Conservation (phyloP, 768 basidiomycete genomes). For the Candolleomyces efflorescens region DNA sequence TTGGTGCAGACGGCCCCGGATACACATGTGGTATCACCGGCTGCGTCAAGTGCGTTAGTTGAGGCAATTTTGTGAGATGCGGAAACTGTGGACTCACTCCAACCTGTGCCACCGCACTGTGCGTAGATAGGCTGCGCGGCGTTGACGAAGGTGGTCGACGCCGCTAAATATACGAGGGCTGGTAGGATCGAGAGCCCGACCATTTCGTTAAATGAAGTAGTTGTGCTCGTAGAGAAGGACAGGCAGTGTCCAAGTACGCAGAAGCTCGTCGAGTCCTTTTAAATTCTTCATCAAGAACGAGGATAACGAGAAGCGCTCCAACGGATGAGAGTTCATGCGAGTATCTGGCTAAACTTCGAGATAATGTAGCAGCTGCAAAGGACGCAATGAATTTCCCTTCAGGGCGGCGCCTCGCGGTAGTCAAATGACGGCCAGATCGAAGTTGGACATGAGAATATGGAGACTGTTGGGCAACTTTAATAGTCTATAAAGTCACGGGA, state of each 20-base stretch:
- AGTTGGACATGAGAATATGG: not conserved
- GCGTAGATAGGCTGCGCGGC: conserved; percentile 33
- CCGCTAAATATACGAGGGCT: not conserved
- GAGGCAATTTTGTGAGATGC: not conserved
- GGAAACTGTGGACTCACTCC: conserved; percentile 33
- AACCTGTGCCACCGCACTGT: conserved; percentile 51
- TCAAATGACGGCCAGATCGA: not conserved
- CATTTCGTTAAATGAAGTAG: not conserved
- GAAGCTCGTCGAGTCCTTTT: not conserved
- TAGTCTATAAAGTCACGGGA: not conserved
- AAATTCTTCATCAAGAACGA: not conserved
- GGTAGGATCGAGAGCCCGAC: not conserved
- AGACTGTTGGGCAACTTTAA: not conserved
- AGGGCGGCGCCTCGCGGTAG: not conserved
- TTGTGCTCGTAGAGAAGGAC: no score
- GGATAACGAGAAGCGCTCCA: not conserved
- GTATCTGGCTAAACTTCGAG: not conserved
- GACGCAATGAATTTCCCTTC: not conserved
- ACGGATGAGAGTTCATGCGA: not conserved
- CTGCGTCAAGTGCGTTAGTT: conserved; percentile 14
- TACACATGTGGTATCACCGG: conserved; percentile 35
- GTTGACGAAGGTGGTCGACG: not conserved
- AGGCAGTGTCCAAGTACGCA: not conserved
- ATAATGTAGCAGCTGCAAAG: not conserved
- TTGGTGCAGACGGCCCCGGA: conserved; percentile 29